Evolutionary conservation across 179 eudicot species (phyloP).

Genomic region (Heliamphora pulchella): DNA sequence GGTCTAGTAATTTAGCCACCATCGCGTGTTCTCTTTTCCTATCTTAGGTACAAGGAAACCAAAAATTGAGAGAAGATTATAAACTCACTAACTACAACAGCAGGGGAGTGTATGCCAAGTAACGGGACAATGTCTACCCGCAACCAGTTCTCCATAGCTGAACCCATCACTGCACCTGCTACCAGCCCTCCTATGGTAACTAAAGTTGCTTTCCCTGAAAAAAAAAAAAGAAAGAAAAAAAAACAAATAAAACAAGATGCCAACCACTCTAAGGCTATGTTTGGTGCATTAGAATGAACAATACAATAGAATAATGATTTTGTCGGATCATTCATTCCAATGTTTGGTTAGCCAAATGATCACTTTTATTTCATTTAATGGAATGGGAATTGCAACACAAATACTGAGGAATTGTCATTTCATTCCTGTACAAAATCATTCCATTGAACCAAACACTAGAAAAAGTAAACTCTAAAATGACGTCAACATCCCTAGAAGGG

Average conservation of each 20-base stretch:
- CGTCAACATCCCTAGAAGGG: not conserved
- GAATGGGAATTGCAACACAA: no score
- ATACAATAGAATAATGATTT: no score
- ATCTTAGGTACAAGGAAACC: constrained; percentile 26
- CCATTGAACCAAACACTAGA: no score
- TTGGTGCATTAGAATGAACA: not conserved
- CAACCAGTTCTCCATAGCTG: constrained; percentile 90
- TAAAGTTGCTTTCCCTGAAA: constrained; percentile 78
- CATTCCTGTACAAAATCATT: no score
- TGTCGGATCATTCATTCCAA: no score
- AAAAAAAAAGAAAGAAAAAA: constrained; percentile 18
- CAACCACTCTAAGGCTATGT: not conserved
- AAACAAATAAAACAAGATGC: not conserved
- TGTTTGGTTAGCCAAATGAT: no score
- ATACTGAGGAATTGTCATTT: no score
- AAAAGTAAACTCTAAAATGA: not conserved
- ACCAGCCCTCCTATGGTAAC: constrained; percentile 85
- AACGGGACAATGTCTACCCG: constrained; percentile 97
- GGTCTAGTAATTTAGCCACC: not conserved
- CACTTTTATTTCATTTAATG: no score
- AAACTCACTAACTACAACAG: constrained; percentile 82
- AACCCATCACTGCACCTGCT: constrained; percentile 88
- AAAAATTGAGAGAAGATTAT: constrained; percentile 74
- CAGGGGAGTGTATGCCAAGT: constrained; percentile 82
- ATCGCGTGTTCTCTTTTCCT: not conserved